These are phyloP conservation scores for Fusarium oligoseptatum DNA, from an alignment of 2,329 filamentous ascomycete species.

Conservation along the genomic window DNA sequence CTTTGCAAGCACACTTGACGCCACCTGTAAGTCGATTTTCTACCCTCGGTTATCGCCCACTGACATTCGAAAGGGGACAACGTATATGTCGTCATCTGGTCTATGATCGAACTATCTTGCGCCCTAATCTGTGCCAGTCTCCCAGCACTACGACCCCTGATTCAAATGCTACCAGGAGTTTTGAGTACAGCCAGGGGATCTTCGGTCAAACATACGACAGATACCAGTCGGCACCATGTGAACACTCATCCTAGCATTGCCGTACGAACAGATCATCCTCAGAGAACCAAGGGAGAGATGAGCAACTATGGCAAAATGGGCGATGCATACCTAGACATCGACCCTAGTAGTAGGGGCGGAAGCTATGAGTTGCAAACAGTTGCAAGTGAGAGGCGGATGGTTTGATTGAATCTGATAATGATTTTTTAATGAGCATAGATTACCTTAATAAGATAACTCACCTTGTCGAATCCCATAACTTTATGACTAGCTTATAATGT, in stretches of 20 bases:
- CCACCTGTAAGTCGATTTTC: not conserved
- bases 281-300: not conserved
- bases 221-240: not conserved
- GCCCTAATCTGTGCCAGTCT: not conserved
- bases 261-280: not conserved
- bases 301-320: not conserved
- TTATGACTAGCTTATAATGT: not conserved
- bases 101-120: not conserved
- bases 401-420: not conserved
- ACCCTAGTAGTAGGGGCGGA: not conserved
- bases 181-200: not conserved
- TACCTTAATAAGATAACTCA: not conserved
- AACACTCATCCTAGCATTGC: not conserved
- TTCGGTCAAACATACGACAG: not conserved
- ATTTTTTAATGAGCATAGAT: not conserved
- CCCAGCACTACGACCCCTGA: not conserved
- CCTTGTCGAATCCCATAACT: not conserved
- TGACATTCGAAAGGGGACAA: not conserved
- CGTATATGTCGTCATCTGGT: not conserved
- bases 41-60: no score
- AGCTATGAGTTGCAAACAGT: not conserved
- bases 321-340: not conserved
- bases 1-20: not conserved
- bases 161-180: not conserved
- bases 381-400: not conserved